Evolutionary conservation across 1,139 yeast species (phyloP).

Genomic region (Yamadazyma membranifaciens): DNA sequence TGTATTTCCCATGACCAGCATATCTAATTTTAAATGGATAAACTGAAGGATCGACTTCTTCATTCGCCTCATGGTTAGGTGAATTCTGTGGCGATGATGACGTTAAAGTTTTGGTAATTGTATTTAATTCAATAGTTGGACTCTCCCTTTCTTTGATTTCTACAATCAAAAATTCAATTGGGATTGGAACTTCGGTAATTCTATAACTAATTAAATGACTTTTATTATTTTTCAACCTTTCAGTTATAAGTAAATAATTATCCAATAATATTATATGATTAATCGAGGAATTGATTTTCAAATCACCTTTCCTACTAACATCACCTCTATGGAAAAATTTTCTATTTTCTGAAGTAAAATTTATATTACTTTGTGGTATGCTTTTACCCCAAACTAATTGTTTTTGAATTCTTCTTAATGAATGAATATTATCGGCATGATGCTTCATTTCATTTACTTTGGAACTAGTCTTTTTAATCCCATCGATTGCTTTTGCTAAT

Average conservation of each 20-base stretch:
- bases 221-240: slow-evolving; percentile 31
- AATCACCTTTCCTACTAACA: slow-evolving; percentile 60
- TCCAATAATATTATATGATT: slow-evolving; percentile 66
- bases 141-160: slow-evolving; percentile 42
- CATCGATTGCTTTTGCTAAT: slow-evolving; percentile 53
- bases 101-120: slow-evolving; percentile 20
- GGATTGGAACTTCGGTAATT: slow-evolving; percentile 59
- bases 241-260: slow-evolving; percentile 70
- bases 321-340: slow-evolving; percentile 60
- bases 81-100: slow-evolving; percentile 16
- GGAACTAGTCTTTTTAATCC: slow-evolving; percentile 33
- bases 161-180: slow-evolving; percentile 55
- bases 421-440: slow-evolving; percentile 53
- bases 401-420: slow-evolving; percentile 43
- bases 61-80: slow-evolving; percentile 14
- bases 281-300: slow-evolving; percentile 50
- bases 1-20: slow-evolving; percentile 45
- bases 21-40: slow-evolving; percentile 41
- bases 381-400: slow-evolving; percentile 50
- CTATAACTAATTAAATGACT: slow-evolving; percentile 30
- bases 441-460: slow-evolving; percentile 52
- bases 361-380: slow-evolving; percentile 43
- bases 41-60: slow-evolving; percentile 37
- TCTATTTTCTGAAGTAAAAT: slow-evolving; percentile 56
- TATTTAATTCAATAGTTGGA: slow-evolving; percentile 20